Base-by-base conservation (phyloP, 1,284 basidiomycete species). In the Polyporus tsugae region DNA sequence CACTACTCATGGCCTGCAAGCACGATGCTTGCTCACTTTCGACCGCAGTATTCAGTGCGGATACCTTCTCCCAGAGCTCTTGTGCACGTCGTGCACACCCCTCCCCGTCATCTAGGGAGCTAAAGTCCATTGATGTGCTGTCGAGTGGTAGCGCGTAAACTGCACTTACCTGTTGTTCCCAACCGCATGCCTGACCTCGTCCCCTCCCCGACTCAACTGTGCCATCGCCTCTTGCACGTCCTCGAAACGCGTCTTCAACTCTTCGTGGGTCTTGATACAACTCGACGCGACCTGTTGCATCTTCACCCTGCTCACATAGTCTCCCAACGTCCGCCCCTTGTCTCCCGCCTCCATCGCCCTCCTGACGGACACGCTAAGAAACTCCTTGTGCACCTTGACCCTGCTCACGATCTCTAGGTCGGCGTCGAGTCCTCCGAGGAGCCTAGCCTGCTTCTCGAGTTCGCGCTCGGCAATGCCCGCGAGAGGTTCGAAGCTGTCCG, bases 251-350 rank as follows among this genome's bases (percentile, higher is more conserved):
- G 77, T 72, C 55, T 79, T 81, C 29, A 94, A 77, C 42, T 93
- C 90, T 61, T 86, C 91, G 79, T 94, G 89, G 38, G 89, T 88
- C 68, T 87, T 86, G n/a, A 82, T 78, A 76, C 94, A 95, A 4
- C 87, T 89, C 35, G 92, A 90, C 0, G 89, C 89, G 0, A 95
- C 93, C 73, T 94, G 87, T 68, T 86, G 85, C 92, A 95, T 95
- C 81, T 91, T 93, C 63, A 82, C 86, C 72, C 84, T 85, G 38
- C 89, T 90, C 25, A 95, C 93, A 78, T 95, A 95, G 76, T 93
- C 92, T 7, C 90, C 92, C 64, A 95, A 78, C n/a, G 89, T 91
- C 60, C 93, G 84, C 7, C 84, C 85, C 63, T 83, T 87, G 61
- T 89, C 89, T 2, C 91, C 92, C 0, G 85, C 81, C 68, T 92